Evolutionary conservation across 106 monocot species (phyloP).

Genomic region (Chionographis japonica): DNA sequence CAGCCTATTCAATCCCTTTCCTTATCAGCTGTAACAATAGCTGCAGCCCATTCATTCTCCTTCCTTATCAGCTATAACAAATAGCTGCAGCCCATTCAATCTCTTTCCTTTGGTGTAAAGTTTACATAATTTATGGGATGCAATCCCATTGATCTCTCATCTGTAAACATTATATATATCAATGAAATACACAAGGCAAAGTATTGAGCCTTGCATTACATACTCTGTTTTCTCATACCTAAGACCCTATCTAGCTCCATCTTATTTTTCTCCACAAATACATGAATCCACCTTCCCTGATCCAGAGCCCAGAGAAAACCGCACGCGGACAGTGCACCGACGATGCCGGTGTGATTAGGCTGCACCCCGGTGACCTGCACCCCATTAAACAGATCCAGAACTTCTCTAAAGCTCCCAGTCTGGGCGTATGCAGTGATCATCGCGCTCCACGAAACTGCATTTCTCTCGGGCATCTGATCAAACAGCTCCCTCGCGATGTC

Average conservation of each 20-base stretch:
- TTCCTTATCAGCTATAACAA: no score
- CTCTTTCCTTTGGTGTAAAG: no score
- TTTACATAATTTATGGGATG: no score
- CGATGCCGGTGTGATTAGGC: constrained; percentile 50
- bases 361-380: constrained; percentile 32
- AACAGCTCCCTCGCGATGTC: constrained; percentile 30
- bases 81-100: no score
- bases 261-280: constrained; percentile 16
- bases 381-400: constrained; percentile 37
- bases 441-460: constrained; percentile 51
- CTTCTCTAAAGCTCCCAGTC: constrained; percentile 33
- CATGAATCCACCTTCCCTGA: constrained; percentile 59
- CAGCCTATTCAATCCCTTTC: no score
- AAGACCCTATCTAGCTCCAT: constrained; percentile 37
- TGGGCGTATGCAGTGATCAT: constrained; percentile 45
- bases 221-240: no score
- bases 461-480: constrained; percentile 43
- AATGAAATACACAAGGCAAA: no score
- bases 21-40: no score
- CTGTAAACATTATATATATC: no score
- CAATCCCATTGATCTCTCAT: no score
- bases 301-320: constrained; percentile 50
- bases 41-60: no score
- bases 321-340: constrained; percentile 43
- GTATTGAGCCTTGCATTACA: no score